Evolutionary conservation across 805 yeast species (phyloP), one percentile per base, ranked within the genome.

Genomic region (Kluyveromyces dobzhanskii): DNA sequence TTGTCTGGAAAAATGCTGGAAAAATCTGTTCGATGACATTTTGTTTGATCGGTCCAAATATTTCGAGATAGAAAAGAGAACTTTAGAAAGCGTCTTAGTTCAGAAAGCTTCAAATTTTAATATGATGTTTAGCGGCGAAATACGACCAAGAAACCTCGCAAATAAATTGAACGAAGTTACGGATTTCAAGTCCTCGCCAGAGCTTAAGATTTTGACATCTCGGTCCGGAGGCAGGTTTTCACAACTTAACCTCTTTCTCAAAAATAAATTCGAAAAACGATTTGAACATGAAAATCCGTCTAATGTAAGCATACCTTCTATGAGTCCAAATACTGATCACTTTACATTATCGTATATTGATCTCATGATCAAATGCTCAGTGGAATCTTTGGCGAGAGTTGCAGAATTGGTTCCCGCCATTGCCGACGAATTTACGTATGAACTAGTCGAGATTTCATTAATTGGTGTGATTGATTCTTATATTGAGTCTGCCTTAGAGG

Each of bases 311-410:
- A 32, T 27, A 17, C 5, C 14, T 18, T 11, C 16, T 9, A 38
- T 9, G 14, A 36, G 30, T 14, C n/a, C n/a, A 18, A 35, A 37
- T 14, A 56, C 46, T 19, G 40, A 42, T 3, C 53, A 54, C 23
- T 53, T 70, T 30, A 55, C 60, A 23, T 54, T 80, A 5, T 49
- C 61, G 12, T 62, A 67, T 18, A 77, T 84, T 2, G 88, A 85
- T 46, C 63, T 68, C 3, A 72, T 85, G 41, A 64, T 86, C 30
- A 79, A 78, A 47, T 73, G 83, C 13, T 72, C 80, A 6, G 80
- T 85, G 26, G 97, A 87, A 59, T 71, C 88, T 1, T 66, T 86
- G 4, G 80, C 88, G 2, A 69, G 96, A 53, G 67, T 81, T 3
- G 70, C 85, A 50, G 95, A 86, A 54, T 64, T 85, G 28, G 69